These are phyloP conservation scores for Paspalum notatum DNA, from an alignment of 176 grass and related monocot genomes.

Conservation along the genomic window DNA sequence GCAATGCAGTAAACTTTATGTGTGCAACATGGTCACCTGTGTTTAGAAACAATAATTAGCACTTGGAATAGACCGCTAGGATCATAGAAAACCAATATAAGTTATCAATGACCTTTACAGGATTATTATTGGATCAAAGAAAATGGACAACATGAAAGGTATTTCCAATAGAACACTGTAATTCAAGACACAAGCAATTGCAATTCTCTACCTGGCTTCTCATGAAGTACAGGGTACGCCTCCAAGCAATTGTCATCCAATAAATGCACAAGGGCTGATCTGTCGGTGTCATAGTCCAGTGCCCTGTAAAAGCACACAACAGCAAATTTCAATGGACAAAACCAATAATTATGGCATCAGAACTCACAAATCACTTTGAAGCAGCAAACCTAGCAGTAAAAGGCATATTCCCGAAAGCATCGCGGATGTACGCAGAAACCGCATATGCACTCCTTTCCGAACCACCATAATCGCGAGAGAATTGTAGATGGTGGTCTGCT, in stretches of 20 bases:
- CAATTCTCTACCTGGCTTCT: conserved; percentile 79
- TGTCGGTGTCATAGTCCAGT: too few relatives aligned
- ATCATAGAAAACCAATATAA: neutral
- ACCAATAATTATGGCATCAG: neutral
- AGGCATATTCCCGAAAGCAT: conserved; percentile 97
- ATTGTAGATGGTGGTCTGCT: conserved; percentile 99
- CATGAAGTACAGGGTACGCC: conserved; percentile 96
- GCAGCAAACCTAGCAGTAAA: conserved; percentile 80
- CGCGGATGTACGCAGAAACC: too few relatives aligned
- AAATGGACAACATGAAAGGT: too few relatives aligned
- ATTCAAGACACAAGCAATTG: too few relatives aligned
- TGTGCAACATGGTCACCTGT: conserved; percentile 94
- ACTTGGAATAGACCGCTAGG: too few relatives aligned
- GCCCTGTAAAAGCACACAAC: conserved; percentile 57
- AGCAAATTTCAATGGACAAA: neutral
- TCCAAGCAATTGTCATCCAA: conserved; percentile 93
- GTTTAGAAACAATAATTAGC: too few relatives aligned
- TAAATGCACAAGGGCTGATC: too few relatives aligned
- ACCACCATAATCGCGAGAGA: too few relatives aligned
- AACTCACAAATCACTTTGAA: neutral
- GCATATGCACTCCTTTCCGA: too few relatives aligned
- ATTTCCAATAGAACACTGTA: too few relatives aligned
- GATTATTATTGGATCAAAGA: too few relatives aligned
- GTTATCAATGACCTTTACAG: too few relatives aligned
- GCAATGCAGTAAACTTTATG: conserved; percentile 92